phyloP scores from a whole-genome alignment of 805 yeast species.

The Metschnikowia kunwiensis region DNA sequence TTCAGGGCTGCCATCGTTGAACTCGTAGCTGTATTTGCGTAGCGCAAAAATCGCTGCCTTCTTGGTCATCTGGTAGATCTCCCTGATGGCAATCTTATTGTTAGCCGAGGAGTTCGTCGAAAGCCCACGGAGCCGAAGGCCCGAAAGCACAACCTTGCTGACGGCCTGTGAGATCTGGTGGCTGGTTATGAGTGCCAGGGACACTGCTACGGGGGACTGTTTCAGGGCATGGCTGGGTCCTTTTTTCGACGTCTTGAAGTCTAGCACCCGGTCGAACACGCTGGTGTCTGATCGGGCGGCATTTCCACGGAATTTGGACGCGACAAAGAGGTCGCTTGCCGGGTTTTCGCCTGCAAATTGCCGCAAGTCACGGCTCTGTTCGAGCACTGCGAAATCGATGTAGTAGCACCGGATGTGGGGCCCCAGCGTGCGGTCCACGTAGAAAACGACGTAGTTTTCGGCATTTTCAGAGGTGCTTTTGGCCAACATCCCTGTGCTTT shows the following conservation, averaged over 20 bases:
- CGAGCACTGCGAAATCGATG: slow-evolving; percentile 20
- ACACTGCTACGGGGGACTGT: slow-evolving; percentile 8
- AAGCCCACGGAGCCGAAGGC: slow-evolving; percentile 41
- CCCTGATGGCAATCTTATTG: slow-evolving; percentile 37
- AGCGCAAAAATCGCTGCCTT: slow-evolving; percentile 38
- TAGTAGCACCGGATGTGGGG: slow-evolving; percentile 18
- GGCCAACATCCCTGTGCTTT: slow-evolving; percentile 12
- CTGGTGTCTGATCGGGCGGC: slow-evolving; percentile 19
- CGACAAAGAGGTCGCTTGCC: slow-evolving; percentile 7
- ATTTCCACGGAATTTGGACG: slow-evolving; percentile 3
- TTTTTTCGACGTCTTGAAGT: slow-evolving; percentile 21
- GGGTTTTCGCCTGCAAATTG: not conserved
- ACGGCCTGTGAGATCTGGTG: slow-evolving; percentile 35
- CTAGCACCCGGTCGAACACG: slow-evolving; percentile 36
- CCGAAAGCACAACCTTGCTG: slow-evolving; percentile 37
- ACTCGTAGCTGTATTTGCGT: slow-evolving; percentile 34
- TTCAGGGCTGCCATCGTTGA: slow-evolving; percentile 10
- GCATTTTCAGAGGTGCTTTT: slow-evolving; percentile 4
- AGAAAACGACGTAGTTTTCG: slow-evolving; percentile 24
- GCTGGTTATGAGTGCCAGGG: slow-evolving; percentile 21
- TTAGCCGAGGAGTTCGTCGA: slow-evolving; percentile 24
- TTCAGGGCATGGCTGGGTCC: slow-evolving; percentile 12
- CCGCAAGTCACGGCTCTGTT: slow-evolving; percentile 7
- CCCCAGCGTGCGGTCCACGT: slow-evolving; percentile 16
- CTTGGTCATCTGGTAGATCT: slow-evolving; percentile 40